Percentiles rank a stretch among this genome's conserved stretches.
phyloP scores from a whole-genome alignment of 768 basidiomycete genomes.

The Vararia minispora region DNA sequence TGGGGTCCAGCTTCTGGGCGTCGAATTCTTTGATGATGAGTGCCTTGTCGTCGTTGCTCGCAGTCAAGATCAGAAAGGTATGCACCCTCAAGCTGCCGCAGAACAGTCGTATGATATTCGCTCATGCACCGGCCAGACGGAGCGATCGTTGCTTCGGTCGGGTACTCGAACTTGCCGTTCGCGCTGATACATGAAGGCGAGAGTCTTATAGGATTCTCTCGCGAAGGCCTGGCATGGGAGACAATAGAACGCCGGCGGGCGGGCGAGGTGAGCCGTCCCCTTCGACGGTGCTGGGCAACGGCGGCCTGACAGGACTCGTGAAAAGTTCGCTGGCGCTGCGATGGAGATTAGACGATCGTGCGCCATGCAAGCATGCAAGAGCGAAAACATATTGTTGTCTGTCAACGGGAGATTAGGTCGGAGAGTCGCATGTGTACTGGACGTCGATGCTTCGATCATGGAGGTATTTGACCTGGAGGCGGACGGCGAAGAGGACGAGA shows the following conservation, averaged over 20 bases:
- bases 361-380: slow-evolving; percentile 38
- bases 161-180: slow-evolving; percentile 53
- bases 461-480: slow-evolving; percentile 75
- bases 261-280: slow-evolving; percentile 49
- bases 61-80: slow-evolving; percentile 35
- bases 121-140: no score
- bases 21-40: slow-evolving; percentile 74
- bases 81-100: slow-evolving; percentile 22
- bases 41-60: slow-evolving; percentile 54
- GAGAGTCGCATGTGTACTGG: slow-evolving; percentile 66
- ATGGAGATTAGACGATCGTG: slow-evolving; percentile 48
- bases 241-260: slow-evolving; percentile 44
- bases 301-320: slow-evolving; percentile 6
- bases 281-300: neutral
- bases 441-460: slow-evolving; percentile 47
- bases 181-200: slow-evolving; percentile 33
- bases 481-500: slow-evolving; percentile 24
- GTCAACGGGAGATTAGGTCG: slow-evolving; percentile 69
- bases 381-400: slow-evolving; percentile 46
- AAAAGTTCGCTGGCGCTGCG: slow-evolving; percentile 38
- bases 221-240: slow-evolving; percentile 56
- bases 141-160: slow-evolving; percentile 51
- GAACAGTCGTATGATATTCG: no score
- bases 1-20: slow-evolving; percentile 47
- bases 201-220: slow-evolving; percentile 43